Base-by-base conservation (phyloP, 495 filamentous ascomycete genomes). In the Penicillium roqueforti region DNA sequence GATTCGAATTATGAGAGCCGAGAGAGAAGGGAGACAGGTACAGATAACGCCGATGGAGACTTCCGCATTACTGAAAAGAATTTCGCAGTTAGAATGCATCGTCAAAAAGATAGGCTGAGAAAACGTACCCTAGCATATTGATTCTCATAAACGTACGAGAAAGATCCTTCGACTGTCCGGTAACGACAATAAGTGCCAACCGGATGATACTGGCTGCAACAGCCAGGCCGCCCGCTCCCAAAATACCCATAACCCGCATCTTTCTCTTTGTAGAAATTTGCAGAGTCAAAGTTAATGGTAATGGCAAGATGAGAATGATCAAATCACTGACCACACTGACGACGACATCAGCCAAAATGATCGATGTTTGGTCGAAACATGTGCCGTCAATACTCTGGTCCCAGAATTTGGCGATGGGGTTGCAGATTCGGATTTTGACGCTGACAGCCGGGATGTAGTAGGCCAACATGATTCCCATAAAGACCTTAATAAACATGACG, bases 391-490 rank as follows among this genome's bases (percentile, higher is more conserved):
- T 57, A 23, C 48, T 37, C 0, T 41, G 23, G 23, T 57, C 38
- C 71, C 70, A 74, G 47, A 71, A 74, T 20, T 53, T 61, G 19
- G 53, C 28, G 22, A 76, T 64, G 2, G 72, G 72, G n/a, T 55
- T 52, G 62, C 72, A 76, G 43, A 75, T 70, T 38, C 57, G 57
- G 39, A 69, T 65, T 50, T 75, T 75, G 53, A 73, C 63, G 31
- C 71, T 63, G 16, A 74, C 54, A 22, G 68, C 65, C 6, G 68
- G 65, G 25, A 71, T 62, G 54, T 76, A 75, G 57, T 74, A 75
- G 13, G 59, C 65, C 1, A 75, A 41, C 60, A 75, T 69, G 44
- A 71, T n/a, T 18, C 55, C 69, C 36, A 75, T 67, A 44, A 73
- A 63, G 54, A 67, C 48, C 51, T 67, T 60, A 47, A 75, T 69